Base-by-base conservation (phyloP, 2,329 filamentous ascomycete genomes). In the Ophiostoma tasmaniense region DNA sequence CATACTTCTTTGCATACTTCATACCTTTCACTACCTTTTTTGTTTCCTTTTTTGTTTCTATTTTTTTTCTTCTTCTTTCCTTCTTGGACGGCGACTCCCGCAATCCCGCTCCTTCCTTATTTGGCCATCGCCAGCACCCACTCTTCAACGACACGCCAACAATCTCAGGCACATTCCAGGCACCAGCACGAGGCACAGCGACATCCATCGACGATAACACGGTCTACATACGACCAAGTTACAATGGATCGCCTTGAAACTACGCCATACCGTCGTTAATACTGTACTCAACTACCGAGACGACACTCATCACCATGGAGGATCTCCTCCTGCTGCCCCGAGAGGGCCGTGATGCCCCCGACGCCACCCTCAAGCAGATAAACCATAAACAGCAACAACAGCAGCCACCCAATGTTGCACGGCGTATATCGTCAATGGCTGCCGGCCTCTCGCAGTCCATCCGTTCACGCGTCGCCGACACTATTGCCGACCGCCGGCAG, bases 341-440 rank as follows among this genome's bases (percentile, higher is more conserved):
- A 37, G 67, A 70, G 61, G 61, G 33, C 20, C 33, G 61, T 17
- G 70, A 65, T 66, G n/a, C 66, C 66, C n/a, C 42, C 20, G 33
- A 37, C 30, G 61, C 13, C 20, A 64, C 61, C 8, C 22, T 25
- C 8, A 55, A 62, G 20, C 59, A 33, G 20, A 14, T 35, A 6
- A 45, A 45, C 17, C 17, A 8, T 6, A 45, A 45, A 7, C 30
- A 33, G 6, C 17, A 52, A 42, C 50, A 33, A 6, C 64, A 42
- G n/a, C 61, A 39, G 20, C 61, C 66, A 1, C 37, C 69, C n/a
- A 67, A 52, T 22, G 61, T 45, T 7, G 22, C 66, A 17, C 66
- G 67, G 13, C 70, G 68, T 8, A 35, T 71, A 5, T 64, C 68
- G 3, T 71, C 70, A 1, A 35, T 71, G 14, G 69, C 70, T 3